Evolutionary conservation across 495 filamentous ascomycete genomes (phyloP).

Genomic region (Annulohypoxylon nitens): DNA sequence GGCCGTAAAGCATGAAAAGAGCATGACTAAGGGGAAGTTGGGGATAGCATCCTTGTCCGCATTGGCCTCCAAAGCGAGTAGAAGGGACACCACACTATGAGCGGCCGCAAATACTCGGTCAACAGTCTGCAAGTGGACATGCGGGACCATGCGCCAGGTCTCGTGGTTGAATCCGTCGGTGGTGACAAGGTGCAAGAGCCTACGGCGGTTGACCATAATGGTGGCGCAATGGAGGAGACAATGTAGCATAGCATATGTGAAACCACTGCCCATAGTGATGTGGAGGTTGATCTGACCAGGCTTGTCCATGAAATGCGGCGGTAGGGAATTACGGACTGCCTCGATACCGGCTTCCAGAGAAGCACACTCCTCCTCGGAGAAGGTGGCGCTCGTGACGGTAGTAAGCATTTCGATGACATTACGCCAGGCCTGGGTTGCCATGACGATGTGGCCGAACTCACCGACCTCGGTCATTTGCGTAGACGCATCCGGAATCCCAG

Average conservation of each 20-base stretch:
- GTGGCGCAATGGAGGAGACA: slow-evolving; percentile 64
- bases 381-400: slow-evolving; percentile 58
- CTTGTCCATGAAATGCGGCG: slow-evolving; percentile 64
- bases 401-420: slow-evolving; percentile 67
- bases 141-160: slow-evolving; percentile 57
- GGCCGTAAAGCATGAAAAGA: slow-evolving; percentile 65
- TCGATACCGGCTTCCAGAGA: slow-evolving; percentile 62
- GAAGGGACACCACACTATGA: slow-evolving; percentile 62
- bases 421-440: slow-evolving; percentile 66
- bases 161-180: slow-evolving; percentile 61
- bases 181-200: slow-evolving; percentile 63
- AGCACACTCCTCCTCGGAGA: slow-evolving; percentile 60
- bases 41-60: slow-evolving; percentile 62
- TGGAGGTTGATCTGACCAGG: slow-evolving; percentile 64
- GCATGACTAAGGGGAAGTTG: slow-evolving; percentile 67
- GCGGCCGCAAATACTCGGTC: slow-evolving; percentile 64
- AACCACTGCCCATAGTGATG: slow-evolving; percentile 67
- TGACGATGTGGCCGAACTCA: slow-evolving; percentile 65
- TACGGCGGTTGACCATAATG: slow-evolving; percentile 65
- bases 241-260: slow-evolving; percentile 66
- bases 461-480: slow-evolving; percentile 58
- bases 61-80: slow-evolving; percentile 60
- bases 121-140: slow-evolving; percentile 56
- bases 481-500: slow-evolving; percentile 50
- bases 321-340: slow-evolving; percentile 58